Base-by-base conservation (phyloP, 345 rosid genomes). In the Pistacia integerrima region DNA sequence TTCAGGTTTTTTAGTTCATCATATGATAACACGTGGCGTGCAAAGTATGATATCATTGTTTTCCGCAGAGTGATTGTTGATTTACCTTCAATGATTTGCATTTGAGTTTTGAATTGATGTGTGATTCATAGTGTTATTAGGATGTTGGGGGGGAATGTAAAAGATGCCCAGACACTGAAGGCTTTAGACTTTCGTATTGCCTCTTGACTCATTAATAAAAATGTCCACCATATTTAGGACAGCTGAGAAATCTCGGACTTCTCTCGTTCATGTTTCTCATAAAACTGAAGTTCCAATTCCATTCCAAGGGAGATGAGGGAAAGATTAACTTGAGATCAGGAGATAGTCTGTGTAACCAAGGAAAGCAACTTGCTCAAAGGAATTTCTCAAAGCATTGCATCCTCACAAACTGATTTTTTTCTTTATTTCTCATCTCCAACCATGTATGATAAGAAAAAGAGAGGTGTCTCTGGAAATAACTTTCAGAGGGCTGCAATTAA, bases 21-120 rank as follows among this genome's bases (percentile, higher is more conserved):
- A 54, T 3, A 54, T 54, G 16, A 54, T 41, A 66, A 57, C 22
- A 57, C 59, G 28, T 20, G n/a, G n/a, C n/a, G 2, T 28, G 74
- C 68, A 3, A 51, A 77, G 41, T 76, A 41, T 61, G 54, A 56
- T 56, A 35, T 62, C 11, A 58, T n/a, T 72, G 56, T 62, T 49
- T 54, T 60, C 54, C 38, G 30, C n/a, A 3, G 41, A 41, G 10
- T 5, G 44, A 46, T 25, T 64, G 33, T 22, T 67, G 46, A 38
- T 14, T 33, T 70, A 49, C 64, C 76, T 4, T 67, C 54, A 44
- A 62, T 25, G 62, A 17, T 69, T 73, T 28, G 36, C 74, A 58
- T 68, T 49, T 51, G 72, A 11, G 41, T 68, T 68, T 30, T 7
- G 41, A 49, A 51, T 49, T 51, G 22, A 30, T 49, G 20, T 16